Conservation (phyloP, 768 basidiomycete genomes). For the Sarcodon sp. region DNA sequence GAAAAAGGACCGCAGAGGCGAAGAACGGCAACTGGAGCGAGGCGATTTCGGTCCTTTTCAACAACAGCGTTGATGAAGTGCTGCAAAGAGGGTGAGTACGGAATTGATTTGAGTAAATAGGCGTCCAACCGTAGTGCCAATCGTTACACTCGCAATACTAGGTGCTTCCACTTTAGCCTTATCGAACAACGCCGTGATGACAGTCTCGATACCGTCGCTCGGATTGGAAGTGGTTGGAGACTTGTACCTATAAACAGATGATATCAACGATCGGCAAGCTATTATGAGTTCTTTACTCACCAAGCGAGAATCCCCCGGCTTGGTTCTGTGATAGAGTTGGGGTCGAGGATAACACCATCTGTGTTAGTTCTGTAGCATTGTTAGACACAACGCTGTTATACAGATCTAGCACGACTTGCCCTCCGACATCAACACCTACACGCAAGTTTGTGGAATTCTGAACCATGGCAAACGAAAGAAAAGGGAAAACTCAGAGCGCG, state of each 20-base stretch:
- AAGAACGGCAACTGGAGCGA: conserved; percentile 50
- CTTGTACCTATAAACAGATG: conserved; percentile 18
- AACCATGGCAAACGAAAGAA: too few relatives aligned
- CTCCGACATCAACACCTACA: too few relatives aligned
- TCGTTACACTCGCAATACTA: conserved; percentile 35
- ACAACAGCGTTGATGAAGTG: conserved; percentile 34
- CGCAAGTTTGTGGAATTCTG: too few relatives aligned
- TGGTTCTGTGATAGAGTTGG: conserved; percentile 15
- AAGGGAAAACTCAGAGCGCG: too few relatives aligned
- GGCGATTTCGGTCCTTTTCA: conserved; percentile 36
- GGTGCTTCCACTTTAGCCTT: conserved; percentile 20
- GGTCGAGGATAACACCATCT: conserved; percentile 26
- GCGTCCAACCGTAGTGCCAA: conserved; percentile 41
- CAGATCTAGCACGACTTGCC: too few relatives aligned
- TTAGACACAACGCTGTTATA: too few relatives aligned
- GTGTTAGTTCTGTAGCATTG: conserved; percentile 19
- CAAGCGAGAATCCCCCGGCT: conserved; percentile 23
- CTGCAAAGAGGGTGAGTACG: not conserved
- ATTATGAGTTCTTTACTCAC: not conserved
- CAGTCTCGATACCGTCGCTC: conserved; percentile 43
- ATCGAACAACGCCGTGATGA: conserved; percentile 31
- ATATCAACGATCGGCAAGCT: not conserved
- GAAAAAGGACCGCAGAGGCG: conserved; percentile 51
- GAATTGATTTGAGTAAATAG: not conserved
- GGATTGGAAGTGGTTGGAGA: conserved; percentile 43